Percentiles rank a stretch among this genome's conserved stretches.
phyloP scores from a whole-genome alignment of 1,284 basidiomycete species.

The Cerrena zonata region DNA sequence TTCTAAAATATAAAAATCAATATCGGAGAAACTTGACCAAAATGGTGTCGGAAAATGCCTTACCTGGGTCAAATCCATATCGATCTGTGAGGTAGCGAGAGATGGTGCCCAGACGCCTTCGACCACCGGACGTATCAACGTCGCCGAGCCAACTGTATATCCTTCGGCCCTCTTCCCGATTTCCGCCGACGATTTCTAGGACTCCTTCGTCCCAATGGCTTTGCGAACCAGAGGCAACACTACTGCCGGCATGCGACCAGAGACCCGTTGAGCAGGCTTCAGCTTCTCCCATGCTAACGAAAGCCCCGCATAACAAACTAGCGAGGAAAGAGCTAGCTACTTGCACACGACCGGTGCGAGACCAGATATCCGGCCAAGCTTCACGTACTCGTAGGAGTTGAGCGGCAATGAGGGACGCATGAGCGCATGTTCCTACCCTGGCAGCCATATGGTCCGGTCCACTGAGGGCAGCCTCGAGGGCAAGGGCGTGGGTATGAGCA shows the following conservation, averaged over 20 bases:
- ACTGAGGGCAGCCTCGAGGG: conserved; percentile 66
- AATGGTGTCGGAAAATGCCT: conserved; percentile 15
- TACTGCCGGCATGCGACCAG: conserved; percentile 47
- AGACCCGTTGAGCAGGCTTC: conserved; percentile 74
- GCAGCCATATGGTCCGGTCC: conserved; percentile 70
- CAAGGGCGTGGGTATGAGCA: conserved; percentile 67
- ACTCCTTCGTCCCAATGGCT: conserved; percentile 74
- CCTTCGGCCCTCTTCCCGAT: conserved; percentile 60
- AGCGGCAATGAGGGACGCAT: conserved; percentile 61
- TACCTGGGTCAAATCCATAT: conserved; percentile 74
- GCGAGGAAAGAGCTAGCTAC: conserved; percentile 68
- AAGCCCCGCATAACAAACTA: conserved; percentile 65
- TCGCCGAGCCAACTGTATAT: conserved; percentile 72
- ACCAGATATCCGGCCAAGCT: conserved; percentile 70
- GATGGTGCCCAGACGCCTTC: conserved; percentile 57
- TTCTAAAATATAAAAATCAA: conserved; percentile 51
- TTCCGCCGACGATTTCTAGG: conserved; percentile 70
- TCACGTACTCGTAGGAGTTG: conserved; percentile 68
- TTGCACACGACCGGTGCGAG: conserved; percentile 60
- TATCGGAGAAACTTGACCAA: conserved; percentile 8
- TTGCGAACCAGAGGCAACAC: conserved; percentile 26
- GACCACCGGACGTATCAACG: conserved; percentile 56
- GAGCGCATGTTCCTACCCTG: conserved; percentile 65
- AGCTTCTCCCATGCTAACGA: conserved; percentile 65
- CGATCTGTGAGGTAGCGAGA: conserved; percentile 71